These are phyloP conservation scores for Ceratobasidium sp. DNA, from an alignment of 1,284 basidiomycete genomes.

Conservation along the genomic window DNA sequence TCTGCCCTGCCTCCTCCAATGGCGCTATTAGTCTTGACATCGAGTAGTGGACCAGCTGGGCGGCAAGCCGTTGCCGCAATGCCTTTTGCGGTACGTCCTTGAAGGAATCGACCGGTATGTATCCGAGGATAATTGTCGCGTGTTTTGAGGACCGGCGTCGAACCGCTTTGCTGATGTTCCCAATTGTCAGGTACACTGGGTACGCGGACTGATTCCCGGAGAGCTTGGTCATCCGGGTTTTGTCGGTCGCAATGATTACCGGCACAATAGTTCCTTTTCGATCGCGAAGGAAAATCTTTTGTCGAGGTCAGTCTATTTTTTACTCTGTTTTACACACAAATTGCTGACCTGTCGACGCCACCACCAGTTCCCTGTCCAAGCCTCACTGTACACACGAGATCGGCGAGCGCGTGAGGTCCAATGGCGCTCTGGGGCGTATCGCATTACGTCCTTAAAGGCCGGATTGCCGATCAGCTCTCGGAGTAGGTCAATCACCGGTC, in stretches of 20 bases:
- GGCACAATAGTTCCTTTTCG: conserved; percentile 39
- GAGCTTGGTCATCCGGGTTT: conserved; percentile 45
- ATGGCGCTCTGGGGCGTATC: conserved; percentile 9
- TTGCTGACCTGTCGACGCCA: conserved; percentile 43
- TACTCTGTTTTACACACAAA: too few relatives aligned
- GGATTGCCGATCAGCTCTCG: conserved; percentile 27
- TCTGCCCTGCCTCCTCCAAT: background rate
- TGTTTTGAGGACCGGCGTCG: background rate
- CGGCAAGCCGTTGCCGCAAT: background rate
- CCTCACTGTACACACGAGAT: conserved; percentile 19
- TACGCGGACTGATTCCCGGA: conserved; percentile 44
- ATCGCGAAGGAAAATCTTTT: conserved; percentile 26
- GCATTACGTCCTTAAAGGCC: background rate
- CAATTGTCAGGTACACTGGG: conserved; percentile 48
- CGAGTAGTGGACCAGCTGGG: conserved; percentile 50
- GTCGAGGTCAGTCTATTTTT: too few relatives aligned
- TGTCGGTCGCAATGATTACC: conserved; percentile 47
- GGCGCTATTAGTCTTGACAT: conserved; percentile 47
- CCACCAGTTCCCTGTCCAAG: conserved; percentile 48
- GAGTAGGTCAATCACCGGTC: background rate
- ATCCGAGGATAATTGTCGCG: conserved; percentile 43
- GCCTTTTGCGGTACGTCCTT: background rate
- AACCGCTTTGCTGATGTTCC: conserved; percentile 45
- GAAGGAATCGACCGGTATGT: conserved; percentile 43
- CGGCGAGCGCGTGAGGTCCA: background rate